phyloP scores from a whole-genome alignment of 2,329 filamentous ascomycete genomes.

The Paradendryphiella salina region DNA sequence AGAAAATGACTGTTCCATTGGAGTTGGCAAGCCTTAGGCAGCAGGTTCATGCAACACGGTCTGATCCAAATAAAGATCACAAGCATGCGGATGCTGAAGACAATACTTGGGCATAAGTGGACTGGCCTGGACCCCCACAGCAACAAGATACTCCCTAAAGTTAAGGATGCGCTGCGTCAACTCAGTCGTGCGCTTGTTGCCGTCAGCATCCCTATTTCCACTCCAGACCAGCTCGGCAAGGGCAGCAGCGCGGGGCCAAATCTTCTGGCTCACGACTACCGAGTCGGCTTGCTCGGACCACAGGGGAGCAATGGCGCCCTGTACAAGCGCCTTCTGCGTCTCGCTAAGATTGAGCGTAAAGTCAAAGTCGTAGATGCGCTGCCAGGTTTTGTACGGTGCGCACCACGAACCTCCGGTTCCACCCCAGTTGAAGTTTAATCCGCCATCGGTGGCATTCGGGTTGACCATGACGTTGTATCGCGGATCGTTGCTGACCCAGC shows the following conservation, averaged over 20 bases:
- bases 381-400: slow-evolving; percentile 63
- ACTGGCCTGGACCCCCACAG: slow-evolving; percentile 56
- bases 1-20: too few relatives aligned
- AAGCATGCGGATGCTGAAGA: slow-evolving; percentile 60
- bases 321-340: slow-evolving; percentile 53
- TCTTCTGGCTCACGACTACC: slow-evolving; percentile 53
- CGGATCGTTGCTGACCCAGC: slow-evolving; percentile 59
- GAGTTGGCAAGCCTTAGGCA: too few relatives aligned
- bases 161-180: slow-evolving; percentile 62
- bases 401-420: slow-evolving; percentile 61
- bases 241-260: slow-evolving; percentile 62
- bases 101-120: slow-evolving; percentile 62
- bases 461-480: slow-evolving; percentile 60
- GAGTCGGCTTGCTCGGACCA: slow-evolving; percentile 62
- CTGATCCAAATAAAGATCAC: slow-evolving; percentile 60
- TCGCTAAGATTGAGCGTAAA: slow-evolving; percentile 56
- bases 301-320: slow-evolving; percentile 58
- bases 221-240: slow-evolving; percentile 61
- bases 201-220: slow-evolving; percentile 56
- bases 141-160: slow-evolving; percentile 63
- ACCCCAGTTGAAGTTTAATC: slow-evolving; percentile 59
- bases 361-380: slow-evolving; percentile 63
- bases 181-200: slow-evolving; percentile 56
- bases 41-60: slow-evolving; percentile 17
- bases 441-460: slow-evolving; percentile 48